Conservation (phyloP, 306 rosid species). For the Citrullus mucosospermus region DNA sequence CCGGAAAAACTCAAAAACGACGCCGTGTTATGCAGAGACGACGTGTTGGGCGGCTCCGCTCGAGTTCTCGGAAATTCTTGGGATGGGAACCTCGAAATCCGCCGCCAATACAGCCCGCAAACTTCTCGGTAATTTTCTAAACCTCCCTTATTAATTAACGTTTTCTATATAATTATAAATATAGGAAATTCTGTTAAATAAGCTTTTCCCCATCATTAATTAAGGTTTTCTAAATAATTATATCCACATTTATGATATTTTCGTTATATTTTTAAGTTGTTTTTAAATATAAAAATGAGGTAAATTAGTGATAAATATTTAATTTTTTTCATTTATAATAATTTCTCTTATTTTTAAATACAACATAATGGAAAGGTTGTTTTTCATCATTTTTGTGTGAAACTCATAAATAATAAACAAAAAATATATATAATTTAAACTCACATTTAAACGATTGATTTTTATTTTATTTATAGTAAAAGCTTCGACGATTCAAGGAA, state of each 20-base stretch:
- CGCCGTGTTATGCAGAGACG: constrained; percentile 23
- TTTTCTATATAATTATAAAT: too few relatives aligned
- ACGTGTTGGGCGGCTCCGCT: constrained; percentile 33
- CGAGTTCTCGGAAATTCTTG: constrained; percentile 30
- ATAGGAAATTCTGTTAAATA: background rate
- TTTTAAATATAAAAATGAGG: too few relatives aligned
- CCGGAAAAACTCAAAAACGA: background rate
- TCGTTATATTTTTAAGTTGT: too few relatives aligned
- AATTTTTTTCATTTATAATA: too few relatives aligned
- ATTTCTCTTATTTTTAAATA: too few relatives aligned
- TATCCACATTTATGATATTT: background rate
- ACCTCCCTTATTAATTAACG: background rate
- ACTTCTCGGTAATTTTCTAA: constrained; percentile 19
- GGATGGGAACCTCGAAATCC: constrained; percentile 21
- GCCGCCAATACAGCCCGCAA: constrained; percentile 17
- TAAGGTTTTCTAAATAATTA: background rate
- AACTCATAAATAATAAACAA: too few relatives aligned
- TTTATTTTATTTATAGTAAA: constrained; percentile 20
- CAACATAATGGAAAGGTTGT: too few relatives aligned
- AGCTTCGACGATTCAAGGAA: constrained; percentile 33
- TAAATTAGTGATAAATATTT: too few relatives aligned
- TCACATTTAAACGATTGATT: background rate
- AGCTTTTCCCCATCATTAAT: too few relatives aligned
- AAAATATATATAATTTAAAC: too few relatives aligned
- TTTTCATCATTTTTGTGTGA: too few relatives aligned